Base-by-base conservation (phyloP, 2,329 filamentous ascomycete genomes). In the Aspergillus floridensis region DNA sequence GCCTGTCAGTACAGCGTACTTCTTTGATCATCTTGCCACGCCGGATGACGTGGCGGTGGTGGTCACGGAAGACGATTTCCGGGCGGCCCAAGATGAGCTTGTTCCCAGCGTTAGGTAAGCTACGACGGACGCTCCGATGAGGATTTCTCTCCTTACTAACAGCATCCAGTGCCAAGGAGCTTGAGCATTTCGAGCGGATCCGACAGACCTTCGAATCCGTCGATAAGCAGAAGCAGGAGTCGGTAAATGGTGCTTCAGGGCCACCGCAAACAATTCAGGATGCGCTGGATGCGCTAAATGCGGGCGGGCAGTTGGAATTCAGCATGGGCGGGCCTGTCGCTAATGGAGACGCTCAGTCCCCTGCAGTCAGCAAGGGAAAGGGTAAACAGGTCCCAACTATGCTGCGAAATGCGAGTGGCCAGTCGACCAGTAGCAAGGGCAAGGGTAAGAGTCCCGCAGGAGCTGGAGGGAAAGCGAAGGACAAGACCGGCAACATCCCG, bases 21-120 rank as follows among this genome's bases (percentile, higher is more conserved):
- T 93, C 79, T 99, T 99, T 73, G 95, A 99, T 72, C 93, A 98
- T 76, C 82, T 91, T 65, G 92, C 93, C 14, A 91, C 86, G 0
- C 83, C 88, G 11, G 89, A 91, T 50, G 95, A 99, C 71, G 86
- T 93, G 1, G 85, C 88, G 26, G 93, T 99, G 64, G 87, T 91
- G 78, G 95, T 99, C 29, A 90, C 86, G 1, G 93, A 97, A 74
- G 84, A 89, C 52, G 95, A 99, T 75, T 99, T 99, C 71, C 73
- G 89, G 22, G 85, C 85, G 26, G 95, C 95, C 0, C 87, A 93
- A 69, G 80, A 80, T 48, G 95, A 98, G 77, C 83, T 99, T 46
- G 88, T 98, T n/a, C 93, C 93, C 16, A 93, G 89, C 77, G 95
- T 99, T 54, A 82, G 80, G 78, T 81, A 77, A 60, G 71, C 68